These are phyloP conservation scores for Penicillium cinerascens DNA, from an alignment of 495 filamentous ascomycete species.

Conservation along the genomic window DNA sequence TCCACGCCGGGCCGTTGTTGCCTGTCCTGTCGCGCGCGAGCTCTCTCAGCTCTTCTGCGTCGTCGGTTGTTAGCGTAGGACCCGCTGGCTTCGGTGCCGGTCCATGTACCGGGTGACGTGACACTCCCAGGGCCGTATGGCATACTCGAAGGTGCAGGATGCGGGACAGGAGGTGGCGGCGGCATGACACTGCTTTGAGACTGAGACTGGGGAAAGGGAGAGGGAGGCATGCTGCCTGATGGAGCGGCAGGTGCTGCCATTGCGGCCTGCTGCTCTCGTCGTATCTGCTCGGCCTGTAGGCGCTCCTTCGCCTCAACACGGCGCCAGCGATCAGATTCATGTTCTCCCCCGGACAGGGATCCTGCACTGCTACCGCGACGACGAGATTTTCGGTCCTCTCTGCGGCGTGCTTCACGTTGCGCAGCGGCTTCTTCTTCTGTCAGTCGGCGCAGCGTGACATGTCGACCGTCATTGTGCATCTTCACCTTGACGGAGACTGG, in stretches of 20 bases:
- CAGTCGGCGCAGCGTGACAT: slow-evolving; percentile 75
- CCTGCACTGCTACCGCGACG: slow-evolving; percentile 44
- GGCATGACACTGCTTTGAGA: slow-evolving; percentile 33
- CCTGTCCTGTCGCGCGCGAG: slow-evolving; percentile 44
- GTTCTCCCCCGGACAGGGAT: slow-evolving; percentile 41
- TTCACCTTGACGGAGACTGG: slow-evolving; percentile 78
- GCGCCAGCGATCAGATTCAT: slow-evolving; percentile 45
- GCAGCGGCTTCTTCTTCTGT: slow-evolving; percentile 77
- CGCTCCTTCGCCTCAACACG: slow-evolving; percentile 51
- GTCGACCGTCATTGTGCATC: slow-evolving; percentile 73
- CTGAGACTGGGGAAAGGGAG: slow-evolving; percentile 25
- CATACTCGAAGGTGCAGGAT: slow-evolving; percentile 35
- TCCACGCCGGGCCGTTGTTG: slow-evolving; percentile 45
- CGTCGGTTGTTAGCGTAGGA: slow-evolving; percentile 52
- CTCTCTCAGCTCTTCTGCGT: slow-evolving; percentile 50
- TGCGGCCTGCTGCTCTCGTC: slow-evolving; percentile 39
- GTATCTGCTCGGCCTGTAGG: slow-evolving; percentile 47
- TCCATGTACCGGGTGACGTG: slow-evolving; percentile 45
- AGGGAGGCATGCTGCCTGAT: slow-evolving; percentile 26
- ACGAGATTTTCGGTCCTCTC: slow-evolving; percentile 40
- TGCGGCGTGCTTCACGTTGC: slow-evolving; percentile 52
- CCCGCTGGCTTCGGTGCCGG: slow-evolving; percentile 50
- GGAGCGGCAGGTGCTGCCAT: slow-evolving; percentile 26
- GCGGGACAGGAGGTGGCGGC: slow-evolving; percentile 32
- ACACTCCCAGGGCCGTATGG: slow-evolving; percentile 45